Evolutionary conservation across 2,329 filamentous ascomycete species (phyloP).

Genomic region (Epichloe gansuensis): DNA sequence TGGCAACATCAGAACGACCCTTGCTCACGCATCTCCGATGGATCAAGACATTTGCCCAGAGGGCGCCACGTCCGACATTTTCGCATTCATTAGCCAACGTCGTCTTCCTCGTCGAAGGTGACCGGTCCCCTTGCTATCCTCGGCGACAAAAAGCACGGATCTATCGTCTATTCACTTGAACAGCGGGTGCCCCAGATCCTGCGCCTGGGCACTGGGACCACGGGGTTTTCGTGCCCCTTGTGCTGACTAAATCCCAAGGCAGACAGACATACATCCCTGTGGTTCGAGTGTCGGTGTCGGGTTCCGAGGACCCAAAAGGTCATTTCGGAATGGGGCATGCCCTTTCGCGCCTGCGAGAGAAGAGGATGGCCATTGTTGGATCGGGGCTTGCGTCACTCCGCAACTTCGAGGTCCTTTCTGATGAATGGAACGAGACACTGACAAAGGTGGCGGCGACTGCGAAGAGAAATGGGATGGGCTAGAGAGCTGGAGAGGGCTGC

Average conservation of each 20-base stretch:
- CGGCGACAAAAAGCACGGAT: too few relatives aligned
- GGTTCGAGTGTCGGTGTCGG: slow-evolving; percentile 44
- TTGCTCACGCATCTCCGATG: too few relatives aligned
- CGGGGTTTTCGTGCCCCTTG: too few relatives aligned
- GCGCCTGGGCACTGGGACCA: too few relatives aligned
- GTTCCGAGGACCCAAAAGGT: slow-evolving; percentile 33
- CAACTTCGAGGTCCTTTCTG: slow-evolving; percentile 27
- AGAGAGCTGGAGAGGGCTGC: slow-evolving; percentile 34
- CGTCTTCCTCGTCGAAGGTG: too few relatives aligned
- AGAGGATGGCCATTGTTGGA: slow-evolving; percentile 47
- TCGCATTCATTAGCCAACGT: too few relatives aligned
- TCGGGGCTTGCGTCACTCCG: slow-evolving; percentile 48
- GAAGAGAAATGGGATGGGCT: slow-evolving; percentile 28
- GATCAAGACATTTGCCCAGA: too few relatives aligned
- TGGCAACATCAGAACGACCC: too few relatives aligned
- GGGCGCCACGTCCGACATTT: slow-evolving; percentile 5
- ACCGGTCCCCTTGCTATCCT: too few relatives aligned
- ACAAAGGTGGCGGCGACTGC: slow-evolving; percentile 27
- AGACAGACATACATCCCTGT: slow-evolving; percentile 42
- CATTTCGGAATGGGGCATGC: slow-evolving; percentile 43
- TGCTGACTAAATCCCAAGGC: too few relatives aligned
- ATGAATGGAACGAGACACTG: slow-evolving; percentile 35
- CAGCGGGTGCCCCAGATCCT: too few relatives aligned
- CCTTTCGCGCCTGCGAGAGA: slow-evolving; percentile 33
- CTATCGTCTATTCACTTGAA: too few relatives aligned